Percentiles rank a stretch among this genome's conserved stretches.
phyloP scores from a whole-genome alignment of 768 basidiomycete genomes.

The Auricularia sp. region DNA sequence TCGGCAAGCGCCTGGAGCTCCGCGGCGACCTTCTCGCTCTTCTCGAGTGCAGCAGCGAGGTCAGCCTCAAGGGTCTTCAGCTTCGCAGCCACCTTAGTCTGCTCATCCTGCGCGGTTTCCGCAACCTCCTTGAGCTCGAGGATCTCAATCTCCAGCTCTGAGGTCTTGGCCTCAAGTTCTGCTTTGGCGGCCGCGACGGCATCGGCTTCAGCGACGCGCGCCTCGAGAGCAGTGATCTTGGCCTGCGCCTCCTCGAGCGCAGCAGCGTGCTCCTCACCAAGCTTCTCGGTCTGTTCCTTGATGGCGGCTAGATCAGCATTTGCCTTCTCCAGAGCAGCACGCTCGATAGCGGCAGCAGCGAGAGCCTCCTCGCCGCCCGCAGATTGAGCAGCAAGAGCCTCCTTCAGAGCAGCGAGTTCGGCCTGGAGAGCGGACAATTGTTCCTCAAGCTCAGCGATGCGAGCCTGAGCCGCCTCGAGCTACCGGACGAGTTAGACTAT shows the following conservation, averaged over 20 bases:
- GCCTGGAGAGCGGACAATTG: conserved; percentile 6
- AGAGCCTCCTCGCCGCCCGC: conserved; percentile 36
- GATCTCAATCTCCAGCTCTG: conserved; percentile 74
- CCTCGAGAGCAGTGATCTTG: conserved; percentile 39
- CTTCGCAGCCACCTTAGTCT: conserved; percentile 32
- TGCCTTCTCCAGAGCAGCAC: conserved; percentile 52
- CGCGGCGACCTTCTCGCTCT: conserved; percentile 40
- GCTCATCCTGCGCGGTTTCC: conserved; percentile 55
- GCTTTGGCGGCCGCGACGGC: conserved; percentile 40
- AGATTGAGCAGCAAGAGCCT: conserved; percentile 42
- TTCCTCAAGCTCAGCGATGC: conserved; percentile 42
- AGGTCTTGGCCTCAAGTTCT: conserved; percentile 58
- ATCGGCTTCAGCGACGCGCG: conserved; percentile 33
- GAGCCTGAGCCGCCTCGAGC: conserved; percentile 44
- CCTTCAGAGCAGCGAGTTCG: conserved; percentile 40
- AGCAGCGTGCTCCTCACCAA: conserved; percentile 41
- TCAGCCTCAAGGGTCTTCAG: conserved; percentile 47
- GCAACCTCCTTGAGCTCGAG: conserved; percentile 65
- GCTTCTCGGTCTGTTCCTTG: conserved; percentile 38
- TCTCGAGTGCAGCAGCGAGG: conserved; percentile 32
- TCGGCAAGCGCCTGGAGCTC: conserved; percentile 38
- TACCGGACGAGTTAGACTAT: conserved; percentile 17
- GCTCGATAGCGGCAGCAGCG: conserved; percentile 49
- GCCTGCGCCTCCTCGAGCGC: conserved; percentile 38
- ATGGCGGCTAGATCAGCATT: conserved; percentile 51